Evolutionary conservation across 345 rosid genomes (phyloP).

Genomic region (Boechera retrofracta): DNA sequence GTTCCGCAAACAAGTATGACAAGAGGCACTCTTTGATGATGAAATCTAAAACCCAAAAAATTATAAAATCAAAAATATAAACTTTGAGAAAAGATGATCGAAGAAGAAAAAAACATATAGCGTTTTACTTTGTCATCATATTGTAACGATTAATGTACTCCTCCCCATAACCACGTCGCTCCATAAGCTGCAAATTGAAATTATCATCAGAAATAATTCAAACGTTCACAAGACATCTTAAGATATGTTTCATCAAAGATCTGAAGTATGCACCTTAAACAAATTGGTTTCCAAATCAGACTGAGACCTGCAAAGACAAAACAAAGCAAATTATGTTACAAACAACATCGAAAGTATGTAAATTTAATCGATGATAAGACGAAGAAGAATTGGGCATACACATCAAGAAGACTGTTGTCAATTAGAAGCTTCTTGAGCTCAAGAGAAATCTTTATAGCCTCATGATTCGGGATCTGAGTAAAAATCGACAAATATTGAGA

Average conservation of each 20-base stretch:
- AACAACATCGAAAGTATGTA: constrained; percentile 3
- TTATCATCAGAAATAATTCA: constrained; percentile 21
- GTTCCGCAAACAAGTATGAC: constrained; percentile 99
- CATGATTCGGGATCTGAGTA: constrained; percentile 93
- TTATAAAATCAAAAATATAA: neutral
- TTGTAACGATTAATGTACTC: constrained; percentile 88
- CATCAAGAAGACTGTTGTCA: constrained; percentile 97
- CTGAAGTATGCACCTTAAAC: constrained; percentile 63
- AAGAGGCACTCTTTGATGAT: constrained; percentile 97
- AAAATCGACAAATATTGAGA: neutral
- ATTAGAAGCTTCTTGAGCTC: constrained; percentile 95
- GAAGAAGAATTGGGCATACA: constrained; percentile 54
- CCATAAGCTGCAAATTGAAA: constrained; percentile 75
- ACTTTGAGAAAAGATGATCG: neutral
- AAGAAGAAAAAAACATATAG: neutral
- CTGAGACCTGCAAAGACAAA: constrained; percentile 71
- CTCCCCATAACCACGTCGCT: constrained; percentile 86
- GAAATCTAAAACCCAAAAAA: constrained; percentile 61
- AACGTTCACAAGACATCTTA: neutral
- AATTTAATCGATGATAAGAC: neutral
- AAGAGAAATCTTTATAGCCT: constrained; percentile 91
- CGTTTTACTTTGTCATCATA: constrained; percentile 90
- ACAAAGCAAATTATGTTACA: neutral
- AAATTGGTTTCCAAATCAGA: constrained; percentile 90
- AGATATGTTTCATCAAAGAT: neutral